Evolutionary conservation across 371 early-diverging fungal species (phyloP), one percentile per base, ranked within the genome.

Genomic region (Umbelopsis sp.): DNA sequence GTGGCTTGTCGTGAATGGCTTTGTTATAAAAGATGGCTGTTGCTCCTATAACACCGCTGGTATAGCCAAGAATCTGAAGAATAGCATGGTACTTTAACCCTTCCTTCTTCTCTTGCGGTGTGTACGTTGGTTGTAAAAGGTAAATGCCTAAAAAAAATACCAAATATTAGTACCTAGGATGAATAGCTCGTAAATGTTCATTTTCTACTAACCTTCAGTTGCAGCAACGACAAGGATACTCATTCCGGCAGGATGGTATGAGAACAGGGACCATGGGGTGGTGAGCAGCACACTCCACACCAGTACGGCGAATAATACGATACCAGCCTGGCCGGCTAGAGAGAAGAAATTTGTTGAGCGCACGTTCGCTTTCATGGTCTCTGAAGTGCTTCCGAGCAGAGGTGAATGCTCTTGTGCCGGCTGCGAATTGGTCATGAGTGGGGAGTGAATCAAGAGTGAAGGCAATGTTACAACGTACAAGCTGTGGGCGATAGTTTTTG

Each of bases 181-280:
- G 0, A 41, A 48, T 25, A 37, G 4, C 18, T 5, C 14, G 46
- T n/a, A 16, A 37, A 63, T 3, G 16, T 22, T 12, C 22, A 35
- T 45, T 64, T 44, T 25, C 20, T 22, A 29, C 12, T 24, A 44
- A 76, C 76, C 76, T 68, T 79, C 73, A 0, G 75, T 81, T 2
- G 68, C 63, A 48, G 68, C 37, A 14, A 81, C 65, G 25, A 81
- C 38, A 2, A 76, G 67, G 0, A 68, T 12, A 4, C 69, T 66
- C 73, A 77, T 81, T 16, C 72, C 72, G 4, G 71, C 24, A 0
- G 81, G 81, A 50, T 81, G 81, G 46, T 50, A 73, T 14, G 76
- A 70, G 62, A 81, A 81, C 0, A 79, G 37, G 16, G 52, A 50
- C 63, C 75, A 71, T 3, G 75, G 74, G 0, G 74, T 46, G 29